Evolutionary conservation across 2,329 filamentous ascomycete genomes (phyloP).

Genomic region (Colletotrichum zoysiae): DNA sequence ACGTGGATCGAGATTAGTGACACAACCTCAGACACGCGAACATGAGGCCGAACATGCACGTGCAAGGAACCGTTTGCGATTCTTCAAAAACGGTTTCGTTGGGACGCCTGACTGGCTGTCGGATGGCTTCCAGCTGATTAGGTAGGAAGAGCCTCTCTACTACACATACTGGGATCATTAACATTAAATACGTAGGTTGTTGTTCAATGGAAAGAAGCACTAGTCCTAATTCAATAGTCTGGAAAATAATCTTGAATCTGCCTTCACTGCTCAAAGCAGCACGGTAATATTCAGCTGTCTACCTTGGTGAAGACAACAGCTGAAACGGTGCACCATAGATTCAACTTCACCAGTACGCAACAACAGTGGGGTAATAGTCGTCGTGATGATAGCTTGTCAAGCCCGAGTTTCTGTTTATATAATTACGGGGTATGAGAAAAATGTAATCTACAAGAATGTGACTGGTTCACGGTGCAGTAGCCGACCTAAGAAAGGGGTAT

Average conservation of each 20-base stretch:
- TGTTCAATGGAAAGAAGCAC: not conserved
- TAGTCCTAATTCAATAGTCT: too few species aligned
- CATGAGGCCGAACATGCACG: not conserved
- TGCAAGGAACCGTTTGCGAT: not conserved
- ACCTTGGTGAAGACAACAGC: slow-evolving; percentile 6
- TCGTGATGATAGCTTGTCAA: not conserved
- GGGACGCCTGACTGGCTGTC: not conserved
- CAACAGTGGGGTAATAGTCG: accelerated
- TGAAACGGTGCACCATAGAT: not conserved
- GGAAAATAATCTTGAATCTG: not conserved
- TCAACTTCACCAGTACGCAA: slow-evolving; percentile 4
- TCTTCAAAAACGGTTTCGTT: slow-evolving; percentile 9
- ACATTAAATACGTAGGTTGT: not conserved
- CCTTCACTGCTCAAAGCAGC: not conserved
- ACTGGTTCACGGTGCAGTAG: slow-evolving; percentile 32
- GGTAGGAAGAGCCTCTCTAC: not conserved
- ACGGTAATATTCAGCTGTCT: not conserved
- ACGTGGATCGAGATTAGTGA: slow-evolving; percentile 32
- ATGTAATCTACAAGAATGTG: slow-evolving; percentile 6
- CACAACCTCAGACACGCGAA: not conserved
- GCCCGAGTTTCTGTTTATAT: too few species aligned
- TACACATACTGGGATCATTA: not conserved
- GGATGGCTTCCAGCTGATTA: not conserved
- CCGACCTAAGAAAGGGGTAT: slow-evolving; percentile 34
- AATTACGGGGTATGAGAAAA: not conserved